Evolutionary conservation across 1,139 yeast genomes (phyloP).

Genomic region (Scheffersomyces cryptocercus): DNA sequence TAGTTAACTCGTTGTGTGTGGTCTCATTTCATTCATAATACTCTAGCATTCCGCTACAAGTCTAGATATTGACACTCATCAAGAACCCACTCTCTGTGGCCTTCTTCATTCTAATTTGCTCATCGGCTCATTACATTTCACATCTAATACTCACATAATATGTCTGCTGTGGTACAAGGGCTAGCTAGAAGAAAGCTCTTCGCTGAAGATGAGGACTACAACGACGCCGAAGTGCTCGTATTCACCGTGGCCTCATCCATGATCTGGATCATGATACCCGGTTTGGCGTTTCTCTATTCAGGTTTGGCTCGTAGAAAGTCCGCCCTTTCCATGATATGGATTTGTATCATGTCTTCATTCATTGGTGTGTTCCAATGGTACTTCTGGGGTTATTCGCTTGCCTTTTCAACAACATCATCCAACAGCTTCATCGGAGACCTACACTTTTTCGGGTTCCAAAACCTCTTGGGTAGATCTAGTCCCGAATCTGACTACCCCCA

Average conservation of each 20-base stretch:
- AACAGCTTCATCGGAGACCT: constrained; percentile 88
- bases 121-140: too few species aligned
- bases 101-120: too few species aligned
- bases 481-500: constrained; percentile 65
- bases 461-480: constrained; percentile 56
- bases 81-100: too few species aligned
- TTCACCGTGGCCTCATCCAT: constrained; percentile 64
- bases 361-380: constrained; percentile 93
- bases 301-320: constrained; percentile 92
- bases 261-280: constrained; percentile 93
- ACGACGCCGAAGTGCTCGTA: constrained; percentile 44
- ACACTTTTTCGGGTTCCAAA: constrained; percentile 76
- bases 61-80: too few species aligned
- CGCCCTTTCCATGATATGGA: constrained; percentile 88
- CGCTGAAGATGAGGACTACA: constrained; percentile 42
- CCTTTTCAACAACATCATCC: constrained; percentile 73
- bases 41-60: too few species aligned
- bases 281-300: constrained; percentile 88
- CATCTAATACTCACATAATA: too few species aligned
- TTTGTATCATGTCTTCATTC: constrained; percentile 69
- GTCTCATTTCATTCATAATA: too few species aligned
- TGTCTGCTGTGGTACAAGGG: neutral
- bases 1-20: too few species aligned
- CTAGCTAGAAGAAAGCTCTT: constrained; percentile 31
- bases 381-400: constrained; percentile 95